Base-by-base conservation (phyloP, 164 flowering plant species). In the Echeveria elegans region DNA sequence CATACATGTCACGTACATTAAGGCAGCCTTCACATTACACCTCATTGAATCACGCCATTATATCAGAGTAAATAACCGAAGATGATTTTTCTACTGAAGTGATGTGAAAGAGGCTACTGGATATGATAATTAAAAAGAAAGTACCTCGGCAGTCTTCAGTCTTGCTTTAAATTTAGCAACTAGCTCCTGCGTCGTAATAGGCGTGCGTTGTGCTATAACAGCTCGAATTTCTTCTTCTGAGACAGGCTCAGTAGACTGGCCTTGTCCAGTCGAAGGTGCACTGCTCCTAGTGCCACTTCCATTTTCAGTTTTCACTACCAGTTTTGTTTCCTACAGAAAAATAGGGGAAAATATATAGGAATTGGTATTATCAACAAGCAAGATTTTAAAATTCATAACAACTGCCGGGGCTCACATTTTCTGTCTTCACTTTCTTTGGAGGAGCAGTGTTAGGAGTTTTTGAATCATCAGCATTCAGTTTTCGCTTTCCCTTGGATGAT, bases 221-320 rank as follows among this genome's bases (percentile, higher is more conserved):
- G 91, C 86, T 83, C 87, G 82, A 32, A 94, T 91, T 74, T 94
- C 97, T 60, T 89, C 97, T 76, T 88, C 97, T 2, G 89, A 80
- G 47, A 94, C 97, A 40, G 92, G 90, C 28, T 82, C 92, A 63
- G 86, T 36, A 62, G 88, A 72, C 41, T 85, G 52, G 14, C 43
- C 47, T 23, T 63, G 28, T 36, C 62, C 69, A 38, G 70, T 24
- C 40, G 80, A 12, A 68, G 90, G 70, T 19, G 21, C 71, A 59
- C 66, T 68, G 69, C 68, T 70, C 74, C 77, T 88, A n/a, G 84
- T 68, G 38, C 80, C n/a, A 19, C 82, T 23, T 16, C 65, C 18
- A 45, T 69, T 52, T 68, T 82, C 94, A 4, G 82, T 87, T 78
- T 87, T 90, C 8, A 63, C 75, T 71, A 88, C 69, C 65, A 87